Evolutionary conservation across 73 alveolate genomes (phyloP).

Genomic region (Paramecium sonneborni): DNA sequence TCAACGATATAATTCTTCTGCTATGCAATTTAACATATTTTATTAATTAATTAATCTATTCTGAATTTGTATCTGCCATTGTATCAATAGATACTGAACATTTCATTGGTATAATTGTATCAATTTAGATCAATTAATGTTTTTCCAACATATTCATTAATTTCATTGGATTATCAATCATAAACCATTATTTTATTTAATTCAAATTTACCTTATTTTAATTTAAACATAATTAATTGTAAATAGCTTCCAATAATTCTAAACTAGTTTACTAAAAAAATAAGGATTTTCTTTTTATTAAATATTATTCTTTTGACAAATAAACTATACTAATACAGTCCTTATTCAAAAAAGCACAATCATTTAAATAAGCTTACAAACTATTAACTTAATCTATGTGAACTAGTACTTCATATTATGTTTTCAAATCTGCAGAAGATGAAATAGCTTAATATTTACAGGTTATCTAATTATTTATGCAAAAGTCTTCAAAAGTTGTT

Average conservation of each 20-base stretch:
- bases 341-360: not conserved
- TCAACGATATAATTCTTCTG: constrained; percentile 19
- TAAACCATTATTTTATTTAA: not conserved
- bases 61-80: constrained; percentile 23
- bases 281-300: not conserved
- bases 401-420: not conserved
- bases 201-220: not conserved
- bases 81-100: not conserved
- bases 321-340: not conserved
- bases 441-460: not conserved
- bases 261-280: not conserved
- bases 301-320: not conserved
- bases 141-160: constrained; percentile 10
- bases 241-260: not conserved
- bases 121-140: not conserved
- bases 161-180: not conserved
- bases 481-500: not conserved
- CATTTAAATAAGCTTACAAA: constrained; percentile 22
- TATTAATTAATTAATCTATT: not conserved
- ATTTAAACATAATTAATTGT: not conserved
- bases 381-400: not conserved
- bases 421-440: not conserved
- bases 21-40: not conserved
- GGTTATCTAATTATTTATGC: not conserved
- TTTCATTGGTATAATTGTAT: not conserved